Conservation (phyloP, 176 grass and related monocot species). For the Carex littledalei region DNA sequence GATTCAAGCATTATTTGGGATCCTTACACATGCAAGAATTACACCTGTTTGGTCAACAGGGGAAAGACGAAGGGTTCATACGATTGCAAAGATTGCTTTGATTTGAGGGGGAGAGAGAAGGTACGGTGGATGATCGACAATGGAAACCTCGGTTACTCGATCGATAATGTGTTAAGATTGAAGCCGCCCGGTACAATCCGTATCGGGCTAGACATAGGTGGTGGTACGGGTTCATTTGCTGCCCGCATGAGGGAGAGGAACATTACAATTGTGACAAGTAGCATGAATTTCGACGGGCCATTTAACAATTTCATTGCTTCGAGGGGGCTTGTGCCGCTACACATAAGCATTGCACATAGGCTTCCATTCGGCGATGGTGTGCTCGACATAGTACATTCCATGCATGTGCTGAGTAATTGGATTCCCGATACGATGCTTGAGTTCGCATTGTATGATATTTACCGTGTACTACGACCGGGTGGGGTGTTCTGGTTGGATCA, state of each 20-base stretch:
- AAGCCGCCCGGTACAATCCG: slow-evolving; percentile 42
- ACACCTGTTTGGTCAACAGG: slow-evolving; percentile 68
- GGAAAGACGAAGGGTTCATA: slow-evolving; percentile 32
- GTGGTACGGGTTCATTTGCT: slow-evolving; percentile 77
- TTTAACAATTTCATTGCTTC: slow-evolving; percentile 79
- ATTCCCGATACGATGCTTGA: slow-evolving; percentile 59
- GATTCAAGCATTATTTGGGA: slow-evolving; percentile 67
- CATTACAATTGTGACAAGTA: slow-evolving; percentile 73
- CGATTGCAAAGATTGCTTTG: slow-evolving; percentile 92
- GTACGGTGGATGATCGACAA: slow-evolving; percentile 58
- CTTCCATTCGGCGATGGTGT: slow-evolving; percentile 63
- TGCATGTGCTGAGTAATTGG: slow-evolving; percentile 70
- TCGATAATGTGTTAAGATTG: slow-evolving; percentile 49
- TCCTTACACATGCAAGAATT: slow-evolving; percentile 89
- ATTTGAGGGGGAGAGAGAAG: slow-evolving; percentile 63
- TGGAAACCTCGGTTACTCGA: slow-evolving; percentile 39
- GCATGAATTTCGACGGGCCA: slow-evolving; percentile 63
- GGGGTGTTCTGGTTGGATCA: slow-evolving; percentile 88
- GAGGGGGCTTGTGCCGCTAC: slow-evolving; percentile 56
- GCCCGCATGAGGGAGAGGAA: slow-evolving; percentile 66
- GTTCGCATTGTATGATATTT: slow-evolving; percentile 61
- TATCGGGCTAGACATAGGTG: slow-evolving; percentile 78
- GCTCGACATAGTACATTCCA: slow-evolving; percentile 77
- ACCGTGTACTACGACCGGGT: slow-evolving; percentile 65
- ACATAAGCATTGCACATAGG: slow-evolving; percentile 56